phyloP scores from a whole-genome alignment of 345 rosid genomes.

The Litchi chinensis region DNA sequence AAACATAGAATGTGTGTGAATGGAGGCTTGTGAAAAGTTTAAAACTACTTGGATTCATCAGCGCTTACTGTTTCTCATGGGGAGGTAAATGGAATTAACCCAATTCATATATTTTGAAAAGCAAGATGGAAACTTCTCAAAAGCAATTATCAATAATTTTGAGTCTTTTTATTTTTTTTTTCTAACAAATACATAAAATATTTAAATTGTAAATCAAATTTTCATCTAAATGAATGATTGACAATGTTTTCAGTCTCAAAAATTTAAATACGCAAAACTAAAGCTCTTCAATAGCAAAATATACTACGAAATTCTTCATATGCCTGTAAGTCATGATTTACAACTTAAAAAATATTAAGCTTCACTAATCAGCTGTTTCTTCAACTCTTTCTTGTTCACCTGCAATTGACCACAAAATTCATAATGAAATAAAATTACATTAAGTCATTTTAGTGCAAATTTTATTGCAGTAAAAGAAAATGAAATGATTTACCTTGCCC shows the following conservation, averaged over 20 bases:
- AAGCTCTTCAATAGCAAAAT: background rate
- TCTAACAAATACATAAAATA: background rate
- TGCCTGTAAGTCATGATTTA: background rate
- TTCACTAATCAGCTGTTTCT: constrained; percentile 55
- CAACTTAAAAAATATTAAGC: constrained; percentile 22
- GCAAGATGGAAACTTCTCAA: background rate
- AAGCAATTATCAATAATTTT: too few relatives aligned
- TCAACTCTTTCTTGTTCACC: constrained; percentile 95
- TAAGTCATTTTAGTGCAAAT: background rate
- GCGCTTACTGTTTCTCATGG: background rate
- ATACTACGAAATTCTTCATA: background rate
- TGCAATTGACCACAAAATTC: constrained; percentile 28
- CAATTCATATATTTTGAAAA: background rate
- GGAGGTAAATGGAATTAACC: background rate
- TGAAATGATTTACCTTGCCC: constrained; percentile 75
- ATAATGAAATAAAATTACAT: background rate
- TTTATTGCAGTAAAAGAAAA: background rate
- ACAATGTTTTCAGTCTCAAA: too few relatives aligned
- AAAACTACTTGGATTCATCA: too few relatives aligned
- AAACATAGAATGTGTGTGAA: background rate
- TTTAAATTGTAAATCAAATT: too few relatives aligned
- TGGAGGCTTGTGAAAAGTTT: background rate
- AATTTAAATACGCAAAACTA: background rate
- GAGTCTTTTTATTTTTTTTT: background rate
- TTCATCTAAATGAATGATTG: too few relatives aligned